phyloP scores from a whole-genome alignment of 73 alveolate genomes.

The Stentor coeruleus region DNA sequence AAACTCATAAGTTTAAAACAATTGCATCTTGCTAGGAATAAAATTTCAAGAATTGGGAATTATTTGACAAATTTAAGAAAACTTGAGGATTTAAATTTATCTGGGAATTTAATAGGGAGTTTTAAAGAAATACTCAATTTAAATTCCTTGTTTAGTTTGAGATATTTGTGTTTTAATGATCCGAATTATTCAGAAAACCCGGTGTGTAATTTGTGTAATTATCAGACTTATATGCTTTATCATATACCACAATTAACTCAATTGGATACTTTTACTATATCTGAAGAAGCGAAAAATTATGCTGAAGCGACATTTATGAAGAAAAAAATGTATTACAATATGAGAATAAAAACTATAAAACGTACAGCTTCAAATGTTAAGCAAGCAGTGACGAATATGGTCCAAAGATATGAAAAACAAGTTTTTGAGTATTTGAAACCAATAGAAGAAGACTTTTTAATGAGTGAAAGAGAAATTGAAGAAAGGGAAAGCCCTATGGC shows the following conservation, averaged over 20 bases:
- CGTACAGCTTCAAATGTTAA: constrained; percentile 31
- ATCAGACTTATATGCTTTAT: constrained; percentile 62
- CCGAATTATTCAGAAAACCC: constrained; percentile 75
- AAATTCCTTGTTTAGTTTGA: constrained; percentile 53
- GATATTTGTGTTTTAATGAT: constrained; percentile 53
- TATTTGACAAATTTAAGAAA: constrained; percentile 47
- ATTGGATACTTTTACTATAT: constrained; percentile 57
- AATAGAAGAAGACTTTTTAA: too few relatives aligned
- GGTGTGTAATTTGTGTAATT: constrained; percentile 67
- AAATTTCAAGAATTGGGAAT: constrained; percentile 49
- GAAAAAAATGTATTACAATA: constrained; percentile 72
- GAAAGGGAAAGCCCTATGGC: too few relatives aligned
- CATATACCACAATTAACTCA: constrained; percentile 31
- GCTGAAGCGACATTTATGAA: constrained; percentile 81
- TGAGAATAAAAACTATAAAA: constrained; percentile 70
- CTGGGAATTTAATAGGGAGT: constrained; percentile 57
- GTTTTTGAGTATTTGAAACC: too few relatives aligned
- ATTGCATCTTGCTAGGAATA: constrained; percentile 56
- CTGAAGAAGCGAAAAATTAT: constrained; percentile 63
- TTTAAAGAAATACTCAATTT: constrained; percentile 67
- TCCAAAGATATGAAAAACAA: too few relatives aligned
- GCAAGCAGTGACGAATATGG: too few relatives aligned
- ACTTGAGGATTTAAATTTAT: constrained; percentile 51
- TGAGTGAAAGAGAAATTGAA: too few relatives aligned
- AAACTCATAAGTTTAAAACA: constrained; percentile 30